A percentile compares a stretch with the other conserved stretches of the same genome.
These are phyloP conservation scores for Monosporascus sp. DNA, from an alignment of 2,329 filamentous ascomycete species.

Conservation along the genomic window DNA sequence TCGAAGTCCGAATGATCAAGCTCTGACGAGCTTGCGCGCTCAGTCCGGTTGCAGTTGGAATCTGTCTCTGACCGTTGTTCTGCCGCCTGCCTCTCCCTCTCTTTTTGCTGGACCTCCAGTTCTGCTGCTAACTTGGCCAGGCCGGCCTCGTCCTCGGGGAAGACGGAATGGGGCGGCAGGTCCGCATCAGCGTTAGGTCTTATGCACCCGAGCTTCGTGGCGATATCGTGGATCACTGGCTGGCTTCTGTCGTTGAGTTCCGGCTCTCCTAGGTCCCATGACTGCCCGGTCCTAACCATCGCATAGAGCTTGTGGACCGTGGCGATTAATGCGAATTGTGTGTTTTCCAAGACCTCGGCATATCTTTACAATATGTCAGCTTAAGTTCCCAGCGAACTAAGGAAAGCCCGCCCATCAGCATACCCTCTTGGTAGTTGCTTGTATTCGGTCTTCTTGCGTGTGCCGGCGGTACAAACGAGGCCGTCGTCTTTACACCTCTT, in stretches of 20 bases:
- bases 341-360: conserved; percentile 61
- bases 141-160: conserved; percentile 57
- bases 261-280: conserved; percentile 59
- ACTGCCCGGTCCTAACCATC: conserved; percentile 54
- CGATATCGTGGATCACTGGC: conserved; percentile 61
- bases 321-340: conserved; percentile 58
- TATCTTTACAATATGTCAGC: conserved; percentile 37
- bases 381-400: background rate
- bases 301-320: conserved; percentile 62
- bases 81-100: conserved; percentile 28
- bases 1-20: conserved; percentile 52
- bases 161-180: conserved; percentile 51
- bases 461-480: conserved; percentile 57
- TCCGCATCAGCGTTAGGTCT: conserved; percentile 57
- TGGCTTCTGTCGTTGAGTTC: conserved; percentile 59
- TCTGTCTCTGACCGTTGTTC: conserved; percentile 31
- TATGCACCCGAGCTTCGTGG: conserved; percentile 59
- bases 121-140: conserved; percentile 52
- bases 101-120: conserved; percentile 43
- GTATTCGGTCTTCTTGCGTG: conserved; percentile 63
- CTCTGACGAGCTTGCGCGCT: conserved; percentile 51
- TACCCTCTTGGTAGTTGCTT: conserved; percentile 61
- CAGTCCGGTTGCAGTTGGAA: conserved; percentile 32
- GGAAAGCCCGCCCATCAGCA: conserved; percentile 14
- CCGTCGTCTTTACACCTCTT: conserved; percentile 63